These are phyloP conservation scores for Sporobolomyces phaffii DNA, from an alignment of 768 basidiomycete genomes.

Conservation along the genomic window DNA sequence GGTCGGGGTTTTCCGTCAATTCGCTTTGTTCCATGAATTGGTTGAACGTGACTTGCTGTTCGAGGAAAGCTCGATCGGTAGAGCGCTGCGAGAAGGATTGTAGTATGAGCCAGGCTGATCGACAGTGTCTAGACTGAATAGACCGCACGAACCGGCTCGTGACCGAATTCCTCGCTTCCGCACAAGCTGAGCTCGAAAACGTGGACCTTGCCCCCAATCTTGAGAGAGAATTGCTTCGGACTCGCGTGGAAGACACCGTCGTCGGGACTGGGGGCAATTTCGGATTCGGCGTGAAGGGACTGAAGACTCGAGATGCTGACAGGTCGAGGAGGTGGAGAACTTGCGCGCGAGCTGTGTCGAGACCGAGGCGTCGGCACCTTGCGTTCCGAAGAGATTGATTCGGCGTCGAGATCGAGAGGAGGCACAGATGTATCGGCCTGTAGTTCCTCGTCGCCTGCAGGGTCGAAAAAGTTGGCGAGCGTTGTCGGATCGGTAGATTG, in stretches of 20 bases:
- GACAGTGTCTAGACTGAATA: no score
- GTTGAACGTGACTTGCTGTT: slow-evolving; percentile 60
- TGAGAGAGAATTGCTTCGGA: slow-evolving; percentile 31
- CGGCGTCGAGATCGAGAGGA: slow-evolving; percentile 16
- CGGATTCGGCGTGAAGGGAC: slow-evolving; percentile 25
- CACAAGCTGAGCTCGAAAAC: slow-evolving; percentile 65
- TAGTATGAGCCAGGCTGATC: no score
- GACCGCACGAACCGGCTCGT: not conserved
- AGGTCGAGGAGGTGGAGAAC: slow-evolving; percentile 14
- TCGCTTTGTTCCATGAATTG: slow-evolving; percentile 61
- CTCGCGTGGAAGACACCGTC: slow-evolving; percentile 31
- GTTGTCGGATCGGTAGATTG: slow-evolving; percentile 37
- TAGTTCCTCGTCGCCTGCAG: not conserved
- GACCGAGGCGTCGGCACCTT: slow-evolving; percentile 11
- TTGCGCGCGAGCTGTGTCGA: slow-evolving; percentile 15
- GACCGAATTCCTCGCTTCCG: slow-evolving; percentile 45
- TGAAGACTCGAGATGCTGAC: slow-evolving; percentile 29
- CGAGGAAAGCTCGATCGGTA: slow-evolving; percentile 48
- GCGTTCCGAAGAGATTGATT: not conserved
- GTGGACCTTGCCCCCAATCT: slow-evolving; percentile 20
- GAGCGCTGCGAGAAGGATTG: slow-evolving; percentile 46
- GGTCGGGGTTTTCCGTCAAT: slow-evolving; percentile 59
- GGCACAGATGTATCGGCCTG: not conserved
- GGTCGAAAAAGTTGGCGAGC: slow-evolving; percentile 32
- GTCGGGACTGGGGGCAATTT: not conserved